phyloP scores from a whole-genome alignment of 805 yeast genomes.

The Saturnispora ahearnii region DNA sequence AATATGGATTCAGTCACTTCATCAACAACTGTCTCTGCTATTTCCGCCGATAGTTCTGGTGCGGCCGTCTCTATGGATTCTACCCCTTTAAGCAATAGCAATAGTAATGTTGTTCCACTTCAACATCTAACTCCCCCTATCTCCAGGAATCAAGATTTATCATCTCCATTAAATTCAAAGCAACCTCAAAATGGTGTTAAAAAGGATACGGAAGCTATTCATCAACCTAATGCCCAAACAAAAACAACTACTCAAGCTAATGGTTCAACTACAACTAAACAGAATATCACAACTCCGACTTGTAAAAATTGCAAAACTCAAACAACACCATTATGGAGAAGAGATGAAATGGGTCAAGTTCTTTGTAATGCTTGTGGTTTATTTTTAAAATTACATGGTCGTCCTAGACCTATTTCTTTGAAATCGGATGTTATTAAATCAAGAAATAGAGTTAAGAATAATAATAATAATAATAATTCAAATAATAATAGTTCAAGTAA shows the following conservation, averaged over 20 bases:
- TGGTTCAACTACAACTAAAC: constrained; percentile 57
- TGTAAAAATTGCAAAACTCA: constrained; percentile 90
- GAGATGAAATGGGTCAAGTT: constrained; percentile 86
- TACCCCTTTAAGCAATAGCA: not conserved
- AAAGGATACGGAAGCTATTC: constrained; percentile 24
- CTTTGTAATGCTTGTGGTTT: constrained; percentile 93
- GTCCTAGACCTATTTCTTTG: constrained; percentile 83
- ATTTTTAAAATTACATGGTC: constrained; percentile 81
- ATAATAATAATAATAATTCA: constrained; percentile 1
- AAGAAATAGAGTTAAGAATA: constrained; percentile 71
- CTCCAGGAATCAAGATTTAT: not conserved
- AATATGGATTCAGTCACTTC: not conserved
- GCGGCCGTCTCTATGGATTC: not conserved
- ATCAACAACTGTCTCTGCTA: not conserved
- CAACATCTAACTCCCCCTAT: too few species aligned
- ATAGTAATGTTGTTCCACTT: not conserved
- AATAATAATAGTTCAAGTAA: constrained; percentile 2
- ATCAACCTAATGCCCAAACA: constrained; percentile 51
- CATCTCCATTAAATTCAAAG: not conserved
- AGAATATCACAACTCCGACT: constrained; percentile 54
- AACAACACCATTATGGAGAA: constrained; percentile 91
- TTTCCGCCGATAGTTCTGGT: not conserved
- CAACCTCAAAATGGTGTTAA: not conserved
- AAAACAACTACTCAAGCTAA: constrained; percentile 46
- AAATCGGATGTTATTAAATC: constrained; percentile 91